Evolutionary conservation across 495 filamentous ascomycete species (phyloP), one percentile per base, ranked within the genome.

Genomic region (Friedmanniomyces endolithicus): DNA sequence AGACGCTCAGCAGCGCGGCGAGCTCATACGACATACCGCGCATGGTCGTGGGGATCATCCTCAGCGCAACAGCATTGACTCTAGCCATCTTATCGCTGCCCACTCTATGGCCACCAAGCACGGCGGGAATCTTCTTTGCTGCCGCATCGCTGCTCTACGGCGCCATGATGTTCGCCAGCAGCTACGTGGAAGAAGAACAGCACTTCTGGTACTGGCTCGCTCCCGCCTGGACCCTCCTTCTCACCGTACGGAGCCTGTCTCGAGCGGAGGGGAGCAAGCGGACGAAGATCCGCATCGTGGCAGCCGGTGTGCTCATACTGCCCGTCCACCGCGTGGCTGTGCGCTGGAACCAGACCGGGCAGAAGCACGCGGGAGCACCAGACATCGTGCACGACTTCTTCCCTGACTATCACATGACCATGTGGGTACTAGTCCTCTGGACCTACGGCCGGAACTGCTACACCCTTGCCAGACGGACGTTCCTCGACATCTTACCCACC

Each of bases 141-240:
- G 20, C 65, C 11, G 71, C 79, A 6, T 69, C 78, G 0, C 9
- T 83, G 0, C 64, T 78, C 0, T 94, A 95, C 65, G 79, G 82
- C 11, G 65, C 76, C 29, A 90, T 94, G 84, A 97, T 96, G 88
- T 97, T 97, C 69, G 89, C 90, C 27, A 94, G 86, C 67, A 95
- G 89, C 65, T 97, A 88, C 64, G 87, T 99, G 23, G 92, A 99
- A 65, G 92, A 99, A 68, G 92, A 99, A 65, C 92, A 97, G 23
- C 85, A 96, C 58, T 95, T 94, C 68, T 99, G 92, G 92, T 96
- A 97, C 67, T 95, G 90, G 89, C 65, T 78, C 17, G 79, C 84
- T 12, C 82, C 86, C 0, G 83, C 77, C 1, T 99, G 89, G 89
- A 70, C 86, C 40, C 70, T 77, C 43, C n/a, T 59, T 1, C 56